Evolutionary conservation across 2,329 filamentous ascomycete genomes (phyloP), one percentile per base, ranked within the genome.

Genomic region (Aspergillus fumigatiaffinis): DNA sequence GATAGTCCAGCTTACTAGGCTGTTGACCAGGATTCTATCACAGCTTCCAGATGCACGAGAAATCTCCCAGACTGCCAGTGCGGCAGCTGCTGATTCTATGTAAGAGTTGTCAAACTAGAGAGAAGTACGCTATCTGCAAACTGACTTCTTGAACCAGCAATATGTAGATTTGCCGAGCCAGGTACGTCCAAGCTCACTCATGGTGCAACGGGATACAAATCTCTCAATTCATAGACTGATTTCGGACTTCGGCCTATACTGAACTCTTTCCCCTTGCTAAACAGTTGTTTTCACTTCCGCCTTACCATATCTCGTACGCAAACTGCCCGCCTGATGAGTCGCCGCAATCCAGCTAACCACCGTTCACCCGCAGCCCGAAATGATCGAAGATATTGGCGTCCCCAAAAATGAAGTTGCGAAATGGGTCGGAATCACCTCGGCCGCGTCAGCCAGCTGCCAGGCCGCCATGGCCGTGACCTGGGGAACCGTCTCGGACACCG

Each of bases 331-430:
- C 7, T 6, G 23, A 47, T 14, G n/a, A 21, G 10, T 23, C 10
- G 10, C 50, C 23, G 35, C 47, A 21, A 28, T 49, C 25, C 32
- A 50, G 55, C 23, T 29, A 44, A 46, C 41, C 53, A 56, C 55
- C 28, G 56, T 59, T 67, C 57, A 62, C 57, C 25, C 83, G 81
- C 64, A 80, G 62, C 89, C 89, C 10, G 89, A 92, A 74, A 94
- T 96, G 89, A 89, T 96, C 56, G 83, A 87, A 65, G 88, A 86
- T 70, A 91, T 95, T 62, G 86, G 88, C 9, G 80, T 95, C 17
- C 80, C 84, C 7, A 68, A 73, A 47, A 82, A 86, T 63, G 84
- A 88, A 64, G 84, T 96, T 25, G 89, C 90, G 46, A 88, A 87
- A 77, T 93, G 89, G 88, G 89, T 87, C n/a, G 89, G 89, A 52